Base-by-base conservation (phyloP, 768 basidiomycete genomes). In the Rhizopogon vinicolor region DNA sequence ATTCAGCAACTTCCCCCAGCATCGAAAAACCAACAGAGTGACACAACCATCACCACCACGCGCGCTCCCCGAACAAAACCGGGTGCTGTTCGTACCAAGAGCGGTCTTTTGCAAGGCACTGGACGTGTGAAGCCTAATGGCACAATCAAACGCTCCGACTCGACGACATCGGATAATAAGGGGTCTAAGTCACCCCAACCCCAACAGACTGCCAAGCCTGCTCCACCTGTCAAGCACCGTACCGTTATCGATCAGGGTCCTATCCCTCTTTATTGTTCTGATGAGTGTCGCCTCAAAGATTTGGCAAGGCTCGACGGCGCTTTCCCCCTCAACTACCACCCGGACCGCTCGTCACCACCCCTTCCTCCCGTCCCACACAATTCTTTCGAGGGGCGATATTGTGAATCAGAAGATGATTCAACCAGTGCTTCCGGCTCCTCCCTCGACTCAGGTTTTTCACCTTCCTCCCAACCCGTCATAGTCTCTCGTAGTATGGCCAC, bases 251-350 rank as follows among this genome's bases (percentile, higher is more conserved):
- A 90, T 73, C 88, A 88, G 67, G 77, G 77, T 1, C 89, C 88
- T n/a, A 83, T 81, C 1, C 89, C 89, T 18, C 79, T 92, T 56
- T 92, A 93, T 73, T 93, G 90, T 71, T 91, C 89, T 1, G 87
- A 89, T 58, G 80, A 86, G 63, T 93, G 90, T 66, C 77, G 81
- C 57, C 68, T 84, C 41, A 72, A 72, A 41, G 90, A 92, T 68
- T 65, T 84, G 61, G 73, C 75, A 62, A 67, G 67, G 62, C 63
- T 63, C 28, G 66, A 73, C 40, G 72, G 72, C 37, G 71, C 66
- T 50, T 70, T 78, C 45, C 75, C 75, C 52, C 73, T 77, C 63
- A 66, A 78, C 59, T 81, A 76, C 66, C 67, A 81, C 60, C 82
- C 81, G 29, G 69, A 74, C 58, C 73, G 74, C 22, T 67, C 74